phyloP scores from a whole-genome alignment of 768 basidiomycete genomes.

The Kondoa subrosea region DNA sequence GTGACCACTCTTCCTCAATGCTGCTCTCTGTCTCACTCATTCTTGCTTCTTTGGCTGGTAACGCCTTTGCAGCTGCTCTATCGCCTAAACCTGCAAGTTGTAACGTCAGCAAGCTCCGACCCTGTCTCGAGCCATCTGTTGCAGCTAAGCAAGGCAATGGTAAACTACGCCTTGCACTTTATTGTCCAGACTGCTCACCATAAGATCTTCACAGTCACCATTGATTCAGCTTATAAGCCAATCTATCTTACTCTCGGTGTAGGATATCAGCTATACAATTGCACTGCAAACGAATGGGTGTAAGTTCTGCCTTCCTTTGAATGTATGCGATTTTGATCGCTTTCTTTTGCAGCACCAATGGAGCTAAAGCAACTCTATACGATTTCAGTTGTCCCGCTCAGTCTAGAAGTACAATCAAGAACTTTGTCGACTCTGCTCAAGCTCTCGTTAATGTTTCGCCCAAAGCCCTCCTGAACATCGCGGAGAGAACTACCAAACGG shows the following conservation, averaged over 20 bases:
- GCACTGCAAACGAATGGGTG: background rate
- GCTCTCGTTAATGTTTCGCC: background rate
- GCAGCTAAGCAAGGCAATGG: too few species aligned
- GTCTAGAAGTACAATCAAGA: background rate
- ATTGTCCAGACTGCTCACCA: too few species aligned
- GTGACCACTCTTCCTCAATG: too few species aligned
- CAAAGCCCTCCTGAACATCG: background rate
- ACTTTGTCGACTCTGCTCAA: background rate
- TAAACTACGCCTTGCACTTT: too few species aligned
- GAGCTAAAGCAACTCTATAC: background rate
- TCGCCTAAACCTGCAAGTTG: too few species aligned
- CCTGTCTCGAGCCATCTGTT: too few species aligned
- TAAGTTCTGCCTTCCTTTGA: background rate
- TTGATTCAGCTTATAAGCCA: background rate
- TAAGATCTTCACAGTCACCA: background rate
- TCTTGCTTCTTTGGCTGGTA: too few species aligned
- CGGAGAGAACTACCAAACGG: background rate
- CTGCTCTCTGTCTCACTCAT: too few species aligned
- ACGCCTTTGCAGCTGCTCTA: too few species aligned
- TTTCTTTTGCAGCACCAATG: background rate
- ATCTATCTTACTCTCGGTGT: background rate
- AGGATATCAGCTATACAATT: background rate
- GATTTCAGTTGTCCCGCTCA: background rate
- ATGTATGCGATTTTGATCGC: background rate
- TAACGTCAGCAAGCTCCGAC: too few species aligned